Conservation (phyloP, 1,284 basidiomycete species). For the Trametes polyzona region DNA sequence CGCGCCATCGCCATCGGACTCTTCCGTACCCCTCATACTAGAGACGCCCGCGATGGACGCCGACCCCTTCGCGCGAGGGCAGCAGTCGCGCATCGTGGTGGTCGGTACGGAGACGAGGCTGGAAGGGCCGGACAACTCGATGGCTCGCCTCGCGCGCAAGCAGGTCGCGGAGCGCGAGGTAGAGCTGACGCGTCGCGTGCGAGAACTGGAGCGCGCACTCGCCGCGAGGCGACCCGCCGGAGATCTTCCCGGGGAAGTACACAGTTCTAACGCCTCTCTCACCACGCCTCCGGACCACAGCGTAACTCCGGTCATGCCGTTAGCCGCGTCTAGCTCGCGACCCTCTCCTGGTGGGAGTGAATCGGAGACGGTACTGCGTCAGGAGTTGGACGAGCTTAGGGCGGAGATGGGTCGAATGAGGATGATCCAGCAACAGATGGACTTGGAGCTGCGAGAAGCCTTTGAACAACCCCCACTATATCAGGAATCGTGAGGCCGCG, state of each 20-base stretch:
- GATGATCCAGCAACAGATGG: conserved; percentile 2
- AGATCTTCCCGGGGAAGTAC: background rate
- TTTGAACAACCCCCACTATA: conserved; percentile 3
- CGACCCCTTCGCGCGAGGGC: background rate
- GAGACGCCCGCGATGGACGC: background rate
- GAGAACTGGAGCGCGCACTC: conserved; percentile 11
- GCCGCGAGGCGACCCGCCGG: background rate
- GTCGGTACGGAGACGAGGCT: conserved; percentile 11
- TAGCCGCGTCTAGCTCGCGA: background rate
- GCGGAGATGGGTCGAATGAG: conserved; percentile 12
- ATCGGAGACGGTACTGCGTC: conserved; percentile 2
- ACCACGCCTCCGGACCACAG: background rate
- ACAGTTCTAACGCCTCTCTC: background rate
- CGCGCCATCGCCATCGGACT: conserved; percentile 5
- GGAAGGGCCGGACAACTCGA: conserved; percentile 20
- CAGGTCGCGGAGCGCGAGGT: conserved; percentile 14
- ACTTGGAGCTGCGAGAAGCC: conserved; percentile 8
- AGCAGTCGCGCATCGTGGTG: conserved; percentile 6
- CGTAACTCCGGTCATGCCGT: background rate
- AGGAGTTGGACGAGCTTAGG: conserved; percentile 6
- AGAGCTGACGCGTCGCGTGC: conserved; percentile 16
- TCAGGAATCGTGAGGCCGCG: background rate
- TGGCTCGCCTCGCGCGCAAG: conserved; percentile 17
- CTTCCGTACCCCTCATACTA: conserved; percentile 5
- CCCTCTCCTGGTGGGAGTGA: background rate